Percentiles rank a stretch among this genome's conserved stretches.
phyloP scores from a whole-genome alignment of 192 early-diverging fungal genomes.

The Diversispora epigaea region DNA sequence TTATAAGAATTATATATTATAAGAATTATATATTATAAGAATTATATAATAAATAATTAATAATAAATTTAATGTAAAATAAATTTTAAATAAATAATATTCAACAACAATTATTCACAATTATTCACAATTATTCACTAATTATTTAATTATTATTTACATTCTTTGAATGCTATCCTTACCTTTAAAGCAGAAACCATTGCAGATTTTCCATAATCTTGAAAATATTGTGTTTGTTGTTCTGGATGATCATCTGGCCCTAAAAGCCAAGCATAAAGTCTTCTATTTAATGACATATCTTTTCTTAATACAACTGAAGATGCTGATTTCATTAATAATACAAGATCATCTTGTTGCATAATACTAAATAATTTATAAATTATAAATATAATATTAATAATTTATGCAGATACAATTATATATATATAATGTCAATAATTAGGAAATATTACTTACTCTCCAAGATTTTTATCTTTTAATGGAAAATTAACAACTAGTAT shows the following conservation, averaged over 20 bases:
- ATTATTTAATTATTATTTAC: too few relatives aligned
- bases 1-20: background rate
- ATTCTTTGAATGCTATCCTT: too few relatives aligned
- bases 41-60: background rate
- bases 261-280: conserved; percentile 90
- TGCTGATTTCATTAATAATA: conserved; percentile 68
- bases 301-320: conserved; percentile 78
- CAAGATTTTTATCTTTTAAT: conserved; percentile 54
- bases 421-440: background rate
- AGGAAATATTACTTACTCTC: conserved; percentile 3
- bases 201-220: conserved; percentile 49
- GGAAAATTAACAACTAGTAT: conserved; percentile 74
- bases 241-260: conserved; percentile 46
- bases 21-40: conserved; percentile 1
- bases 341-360: conserved; percentile 65
- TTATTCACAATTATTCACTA: too few relatives aligned
- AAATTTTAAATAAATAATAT: too few relatives aligned
- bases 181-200: conserved; percentile 58
- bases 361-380: conserved; percentile 37
- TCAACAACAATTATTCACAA: too few relatives aligned
- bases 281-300: conserved; percentile 91
- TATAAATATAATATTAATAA: conserved; percentile 9
- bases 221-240: conserved; percentile 55
- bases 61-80: too few relatives aligned
- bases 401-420: background rate